Conservation (phyloP, 148 eudicot genomes). For the Nepenthes mirabilis region DNA sequence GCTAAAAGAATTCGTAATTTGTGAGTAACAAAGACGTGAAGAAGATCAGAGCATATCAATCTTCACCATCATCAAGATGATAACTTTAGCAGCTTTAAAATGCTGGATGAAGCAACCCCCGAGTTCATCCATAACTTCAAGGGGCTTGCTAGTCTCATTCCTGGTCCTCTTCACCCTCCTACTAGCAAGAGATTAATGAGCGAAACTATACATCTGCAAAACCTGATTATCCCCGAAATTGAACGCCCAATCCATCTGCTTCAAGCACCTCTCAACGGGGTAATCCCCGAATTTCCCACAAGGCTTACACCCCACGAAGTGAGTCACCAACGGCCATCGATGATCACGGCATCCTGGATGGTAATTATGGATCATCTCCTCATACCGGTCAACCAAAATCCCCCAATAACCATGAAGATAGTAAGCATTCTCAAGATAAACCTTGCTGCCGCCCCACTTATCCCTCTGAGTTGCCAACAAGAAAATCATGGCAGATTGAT, state of each 20-base stretch:
- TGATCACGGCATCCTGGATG: constrained; percentile 72
- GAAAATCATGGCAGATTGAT: constrained; percentile 77
- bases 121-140: constrained; percentile 36
- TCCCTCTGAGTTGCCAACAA: constrained; percentile 42
- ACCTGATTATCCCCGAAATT: constrained; percentile 77
- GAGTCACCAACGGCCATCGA: constrained; percentile 76
- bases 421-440: constrained; percentile 55
- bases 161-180: constrained; percentile 39
- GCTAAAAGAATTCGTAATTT: too few relatives aligned
- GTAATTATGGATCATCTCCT: constrained; percentile 45
- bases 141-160: constrained; percentile 47
- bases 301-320: constrained; percentile 78
- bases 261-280: constrained; percentile 61
- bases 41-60: too few relatives aligned
- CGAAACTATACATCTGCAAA: constrained; percentile 57
- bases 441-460: constrained; percentile 58
- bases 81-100: constrained; percentile 22
- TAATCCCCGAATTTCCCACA: constrained; percentile 64
- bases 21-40: too few relatives aligned
- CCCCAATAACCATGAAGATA: constrained; percentile 79
- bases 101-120: constrained; percentile 63
- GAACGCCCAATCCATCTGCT: constrained; percentile 67
- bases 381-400: constrained; percentile 55
- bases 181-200: constrained; percentile 46
- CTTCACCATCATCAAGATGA: background rate